Evolutionary conservation across 208 protist species (phyloP).

Genomic region (Leishmania turanica): DNA sequence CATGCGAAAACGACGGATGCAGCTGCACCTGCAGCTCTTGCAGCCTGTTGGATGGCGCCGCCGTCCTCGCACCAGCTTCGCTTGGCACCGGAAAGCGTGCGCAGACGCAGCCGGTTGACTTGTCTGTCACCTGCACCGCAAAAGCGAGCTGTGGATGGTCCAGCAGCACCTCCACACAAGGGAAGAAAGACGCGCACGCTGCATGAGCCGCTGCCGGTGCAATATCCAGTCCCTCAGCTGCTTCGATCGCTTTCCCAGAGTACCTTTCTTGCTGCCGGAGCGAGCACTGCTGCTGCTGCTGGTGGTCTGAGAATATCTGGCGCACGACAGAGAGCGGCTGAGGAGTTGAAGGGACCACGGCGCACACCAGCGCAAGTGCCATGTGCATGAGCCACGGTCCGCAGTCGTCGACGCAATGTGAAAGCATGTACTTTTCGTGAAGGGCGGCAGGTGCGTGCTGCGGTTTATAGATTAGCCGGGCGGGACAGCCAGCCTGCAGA

Average conservation of each 20-base stretch:
- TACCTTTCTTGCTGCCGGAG: background rate
- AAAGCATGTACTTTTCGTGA: constrained; percentile 3
- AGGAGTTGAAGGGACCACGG: constrained; percentile 1
- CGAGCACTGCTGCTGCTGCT: background rate
- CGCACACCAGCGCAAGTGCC: constrained; percentile 7
- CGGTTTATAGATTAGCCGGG: constrained; percentile 4
- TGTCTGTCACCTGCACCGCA: constrained; percentile 35
- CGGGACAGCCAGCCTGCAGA: constrained; percentile 23
- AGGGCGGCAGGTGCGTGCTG: background rate
- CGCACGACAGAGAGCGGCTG: background rate
- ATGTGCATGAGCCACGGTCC: constrained; percentile 7
- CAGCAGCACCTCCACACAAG: constrained; percentile 40
- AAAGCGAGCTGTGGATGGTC: constrained; percentile 62
- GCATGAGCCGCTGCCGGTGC: background rate
- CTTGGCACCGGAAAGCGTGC: background rate
- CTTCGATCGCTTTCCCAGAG: background rate
- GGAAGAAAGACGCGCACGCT: constrained; percentile 21
- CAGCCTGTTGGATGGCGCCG: background rate
- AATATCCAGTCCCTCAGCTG: background rate
- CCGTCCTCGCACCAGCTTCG: background rate
- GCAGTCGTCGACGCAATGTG: background rate
- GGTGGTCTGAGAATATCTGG: background rate
- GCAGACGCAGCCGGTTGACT: no score
- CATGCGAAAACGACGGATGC: constrained; percentile 42
- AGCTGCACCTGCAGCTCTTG: constrained; percentile 25